A percentile compares a stretch with the other conserved stretches of the same genome.
Evolutionary conservation across 176 grass and related monocot species (phyloP).

Genomic region (Areca catechu): DNA sequence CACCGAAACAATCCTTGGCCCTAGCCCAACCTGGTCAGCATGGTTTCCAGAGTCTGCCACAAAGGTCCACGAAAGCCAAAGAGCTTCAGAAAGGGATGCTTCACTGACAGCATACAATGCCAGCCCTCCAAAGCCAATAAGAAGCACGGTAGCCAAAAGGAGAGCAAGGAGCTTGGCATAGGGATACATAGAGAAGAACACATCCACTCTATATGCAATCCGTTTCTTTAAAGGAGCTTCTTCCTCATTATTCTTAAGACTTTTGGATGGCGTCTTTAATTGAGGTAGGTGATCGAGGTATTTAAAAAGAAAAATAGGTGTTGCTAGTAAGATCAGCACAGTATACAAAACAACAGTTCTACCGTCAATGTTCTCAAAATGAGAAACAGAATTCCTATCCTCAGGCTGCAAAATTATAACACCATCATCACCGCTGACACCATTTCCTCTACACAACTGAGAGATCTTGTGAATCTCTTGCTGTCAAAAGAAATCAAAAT

Average conservation of each 20-base stretch:
- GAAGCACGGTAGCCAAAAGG: conserved; percentile 59
- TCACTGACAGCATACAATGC: conserved; percentile 63
- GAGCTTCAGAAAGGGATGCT: conserved; percentile 67
- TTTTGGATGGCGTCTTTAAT: conserved; percentile 14
- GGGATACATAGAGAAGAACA: conserved; percentile 91
- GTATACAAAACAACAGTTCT: conserved; percentile 33
- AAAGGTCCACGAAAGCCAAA: conserved; percentile 99
- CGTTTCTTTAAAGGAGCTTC: conserved; percentile 78
- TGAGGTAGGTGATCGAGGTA: conserved; percentile 40
- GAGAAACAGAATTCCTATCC: conserved; percentile 15
- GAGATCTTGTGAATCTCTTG: conserved; percentile 33
- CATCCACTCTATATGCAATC: conserved; percentile 83
- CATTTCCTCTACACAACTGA: conserved; percentile 28
- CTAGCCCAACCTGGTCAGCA: conserved; percentile 77
- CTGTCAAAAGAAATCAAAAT: conserved; percentile 21
- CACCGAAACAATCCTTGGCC: conserved; percentile 80
- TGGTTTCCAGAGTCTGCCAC: conserved; percentile 98
- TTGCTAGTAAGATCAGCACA: conserved; percentile 38
- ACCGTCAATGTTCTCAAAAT: conserved; percentile 19
- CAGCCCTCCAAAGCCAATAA: conserved; percentile 74
- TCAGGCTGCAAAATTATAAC: conserved; percentile 14
- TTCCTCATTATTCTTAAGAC: conserved; percentile 33
- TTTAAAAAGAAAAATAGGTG: conserved; percentile 49
- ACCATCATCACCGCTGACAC: conserved; percentile 13
- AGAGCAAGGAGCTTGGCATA: conserved; percentile 93